Evolutionary conservation across 208 protist species (phyloP).

Genomic region (Wallacemonas sp.): DNA sequence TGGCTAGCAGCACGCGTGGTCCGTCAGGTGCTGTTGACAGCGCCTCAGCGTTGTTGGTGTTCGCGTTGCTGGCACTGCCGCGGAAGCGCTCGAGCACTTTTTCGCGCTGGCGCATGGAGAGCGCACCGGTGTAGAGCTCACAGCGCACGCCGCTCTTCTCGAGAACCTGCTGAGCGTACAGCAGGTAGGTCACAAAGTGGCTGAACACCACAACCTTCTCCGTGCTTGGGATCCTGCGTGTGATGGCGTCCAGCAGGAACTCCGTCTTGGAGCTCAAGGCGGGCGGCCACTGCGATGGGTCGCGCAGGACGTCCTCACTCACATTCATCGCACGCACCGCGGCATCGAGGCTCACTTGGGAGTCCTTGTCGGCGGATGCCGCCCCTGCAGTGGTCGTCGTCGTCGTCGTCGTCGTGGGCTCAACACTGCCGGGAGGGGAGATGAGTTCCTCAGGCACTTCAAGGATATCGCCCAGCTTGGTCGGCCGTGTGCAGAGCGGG

Average conservation of each 20-base stretch:
- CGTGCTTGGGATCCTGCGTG: constrained; percentile 21
- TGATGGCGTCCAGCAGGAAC: constrained; percentile 43
- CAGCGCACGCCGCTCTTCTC: constrained; percentile 30
- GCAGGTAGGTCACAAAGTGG: constrained; percentile 93
- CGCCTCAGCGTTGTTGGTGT: not conserved
- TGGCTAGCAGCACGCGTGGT: constrained; percentile 85
- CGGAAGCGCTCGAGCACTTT: constrained; percentile 53
- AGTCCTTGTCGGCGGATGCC: not conserved
- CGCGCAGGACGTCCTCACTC: constrained; percentile 25
- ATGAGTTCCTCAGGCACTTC: constrained; percentile 44
- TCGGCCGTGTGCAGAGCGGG: constrained; percentile 54
- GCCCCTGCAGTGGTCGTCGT: not conserved
- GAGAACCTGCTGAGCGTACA: constrained; percentile 82
- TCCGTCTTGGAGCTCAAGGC: constrained; percentile 69
- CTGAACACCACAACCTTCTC: constrained; percentile 95
- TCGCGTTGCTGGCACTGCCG: not conserved
- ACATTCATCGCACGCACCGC: constrained; percentile 9
- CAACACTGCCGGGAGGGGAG: not conserved
- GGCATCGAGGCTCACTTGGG: not conserved
- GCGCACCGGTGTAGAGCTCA: constrained; percentile 47
- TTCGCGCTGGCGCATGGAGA: constrained; percentile 57
- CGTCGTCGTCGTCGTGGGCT: not conserved
- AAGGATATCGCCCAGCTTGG: constrained; percentile 31
- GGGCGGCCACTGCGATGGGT: constrained; percentile 42
- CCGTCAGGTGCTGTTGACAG: not conserved